Base-by-base conservation (phyloP, 306 rosid species). In the Vigna mungo region DNA sequence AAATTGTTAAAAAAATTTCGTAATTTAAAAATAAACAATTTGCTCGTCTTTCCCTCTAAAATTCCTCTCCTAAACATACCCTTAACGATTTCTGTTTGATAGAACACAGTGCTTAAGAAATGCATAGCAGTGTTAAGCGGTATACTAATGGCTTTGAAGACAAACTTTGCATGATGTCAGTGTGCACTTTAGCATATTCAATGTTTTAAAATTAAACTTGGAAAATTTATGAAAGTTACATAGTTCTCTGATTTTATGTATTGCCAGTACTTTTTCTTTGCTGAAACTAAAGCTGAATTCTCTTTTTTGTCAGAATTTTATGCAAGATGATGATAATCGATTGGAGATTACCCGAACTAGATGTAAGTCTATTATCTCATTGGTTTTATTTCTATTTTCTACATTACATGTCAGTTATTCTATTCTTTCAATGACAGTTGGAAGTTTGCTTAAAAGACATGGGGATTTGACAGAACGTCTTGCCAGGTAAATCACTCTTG, bases 381-480 rank as follows among this genome's bases (percentile, higher is more conserved):
- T 18, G 17, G 7, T 17, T 1, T 52, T 71, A 5, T 46, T 52
- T 68, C 37, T 49, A 32, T 67, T 81, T 75, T 67, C 62, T 23
- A n/a, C 52, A 65, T 58, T 59, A 52, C 23, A 16, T 67, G 30
- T 78, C 77, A 47, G 53, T 44, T 58, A 53, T 84, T 80, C 72
- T 79, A n/a, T 84, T 78, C 14, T 82, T 71, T 82, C 1, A 71
- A 25, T 86, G 61, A 60, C 89, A 92, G 98, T 90, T 84, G 85
- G 89, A 52, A 84, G 88, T 85, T 82, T 86, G 84, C 90, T 89
- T 75, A 96, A 91, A 85, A 84, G 94, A 79, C 99, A 96, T 67
- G 88, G 89, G 9, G 91, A 89, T 52, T 86, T 96, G 85, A 68
- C 91, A 0, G 96, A 96, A 85, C 99, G 96, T 52, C 86, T 92